Percentiles rank a stretch among this genome's conserved stretches.
Evolutionary conservation across 495 filamentous ascomycete species (phyloP).

Genomic region (Penicillium nucicola): DNA sequence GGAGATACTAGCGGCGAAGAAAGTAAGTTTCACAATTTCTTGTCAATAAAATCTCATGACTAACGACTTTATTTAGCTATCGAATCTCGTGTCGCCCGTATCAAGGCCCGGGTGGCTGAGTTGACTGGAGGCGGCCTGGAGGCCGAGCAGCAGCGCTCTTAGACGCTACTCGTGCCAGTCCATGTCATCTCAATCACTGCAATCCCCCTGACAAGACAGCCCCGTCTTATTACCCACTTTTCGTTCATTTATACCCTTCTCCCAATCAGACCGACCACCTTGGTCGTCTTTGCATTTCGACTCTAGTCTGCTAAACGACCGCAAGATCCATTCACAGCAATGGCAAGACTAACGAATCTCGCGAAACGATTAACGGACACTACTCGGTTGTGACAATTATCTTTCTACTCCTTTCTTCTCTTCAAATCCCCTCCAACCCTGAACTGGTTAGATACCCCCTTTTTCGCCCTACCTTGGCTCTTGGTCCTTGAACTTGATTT

Average conservation of each 20-base stretch:
- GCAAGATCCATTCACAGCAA: neutral
- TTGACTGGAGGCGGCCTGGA: conserved; percentile 79
- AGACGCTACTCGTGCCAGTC: neutral
- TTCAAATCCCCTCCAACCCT: neutral
- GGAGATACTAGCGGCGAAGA: conserved; percentile 92
- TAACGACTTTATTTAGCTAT: conserved; percentile 61
- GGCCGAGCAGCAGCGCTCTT: conserved; percentile 16
- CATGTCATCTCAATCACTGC: neutral
- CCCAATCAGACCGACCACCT: conserved; percentile 5
- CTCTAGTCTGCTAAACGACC: conserved; percentile 4
- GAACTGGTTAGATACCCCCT: conserved; percentile 3
- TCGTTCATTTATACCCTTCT: conserved; percentile 12
- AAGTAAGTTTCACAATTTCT: conserved; percentile 58
- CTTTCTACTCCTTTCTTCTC: conserved; percentile 1
- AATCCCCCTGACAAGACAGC: neutral
- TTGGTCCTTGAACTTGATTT: neutral
- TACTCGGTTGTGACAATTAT: conserved; percentile 9
- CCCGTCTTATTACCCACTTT: conserved; percentile 1
- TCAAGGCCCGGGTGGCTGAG: conserved; percentile 95
- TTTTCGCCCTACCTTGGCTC: neutral
- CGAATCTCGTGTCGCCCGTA: conserved; percentile 91
- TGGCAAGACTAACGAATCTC: conserved; percentile 12
- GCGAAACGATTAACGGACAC: conserved; percentile 20
- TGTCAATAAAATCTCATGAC: neutral
- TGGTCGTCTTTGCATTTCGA: conserved; percentile 17